Evolutionary conservation across 2,329 filamentous ascomycete genomes (phyloP).

Genomic region (Zymoseptoria brevis): DNA sequence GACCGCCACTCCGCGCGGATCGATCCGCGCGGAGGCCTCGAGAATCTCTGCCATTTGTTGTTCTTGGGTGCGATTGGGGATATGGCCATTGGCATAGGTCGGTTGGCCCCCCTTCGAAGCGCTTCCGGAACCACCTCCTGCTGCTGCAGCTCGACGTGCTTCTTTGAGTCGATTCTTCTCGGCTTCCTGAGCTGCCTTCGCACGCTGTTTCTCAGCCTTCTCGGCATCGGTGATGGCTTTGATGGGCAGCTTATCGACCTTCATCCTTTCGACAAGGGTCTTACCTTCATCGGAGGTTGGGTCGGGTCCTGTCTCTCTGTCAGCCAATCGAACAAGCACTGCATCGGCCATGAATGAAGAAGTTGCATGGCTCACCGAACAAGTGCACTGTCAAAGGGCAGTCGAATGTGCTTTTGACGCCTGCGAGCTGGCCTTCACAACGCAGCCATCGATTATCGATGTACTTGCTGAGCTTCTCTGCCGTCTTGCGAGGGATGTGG

Average conservation of each 20-base stretch:
- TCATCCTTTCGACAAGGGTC: slow-evolving; percentile 21
- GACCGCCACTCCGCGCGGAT: slow-evolving; percentile 57
- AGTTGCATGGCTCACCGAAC: slow-evolving; percentile 40
- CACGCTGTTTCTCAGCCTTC: slow-evolving; percentile 22
- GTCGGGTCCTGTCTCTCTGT: slow-evolving; percentile 36
- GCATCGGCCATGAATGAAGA: background rate
- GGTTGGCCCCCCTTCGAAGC: slow-evolving; percentile 1
- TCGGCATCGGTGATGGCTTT: slow-evolving; percentile 36
- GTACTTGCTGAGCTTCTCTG: slow-evolving; percentile 64
- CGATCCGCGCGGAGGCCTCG: slow-evolving; percentile 57
- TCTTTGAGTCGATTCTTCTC: slow-evolving; percentile 18
- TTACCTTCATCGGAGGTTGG: background rate
- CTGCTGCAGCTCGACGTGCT: slow-evolving; percentile 21
- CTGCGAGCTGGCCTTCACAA: slow-evolving; percentile 63
- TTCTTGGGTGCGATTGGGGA: slow-evolving; percentile 8
- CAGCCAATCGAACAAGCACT: background rate
- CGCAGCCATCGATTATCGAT: slow-evolving; percentile 53
- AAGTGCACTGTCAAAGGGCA: slow-evolving; percentile 64
- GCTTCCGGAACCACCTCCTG: slow-evolving; percentile 6
- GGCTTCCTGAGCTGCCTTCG: slow-evolving; percentile 17
- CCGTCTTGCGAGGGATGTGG: slow-evolving; percentile 61
- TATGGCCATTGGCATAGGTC: slow-evolving; percentile 13
- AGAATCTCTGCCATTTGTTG: slow-evolving; percentile 57
- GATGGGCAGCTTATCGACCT: slow-evolving; percentile 55
- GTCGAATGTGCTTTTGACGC: slow-evolving; percentile 58